Evolutionary conservation across 2,329 filamentous ascomycete species (phyloP).

Genomic region (Sporothrix mexicana): DNA sequence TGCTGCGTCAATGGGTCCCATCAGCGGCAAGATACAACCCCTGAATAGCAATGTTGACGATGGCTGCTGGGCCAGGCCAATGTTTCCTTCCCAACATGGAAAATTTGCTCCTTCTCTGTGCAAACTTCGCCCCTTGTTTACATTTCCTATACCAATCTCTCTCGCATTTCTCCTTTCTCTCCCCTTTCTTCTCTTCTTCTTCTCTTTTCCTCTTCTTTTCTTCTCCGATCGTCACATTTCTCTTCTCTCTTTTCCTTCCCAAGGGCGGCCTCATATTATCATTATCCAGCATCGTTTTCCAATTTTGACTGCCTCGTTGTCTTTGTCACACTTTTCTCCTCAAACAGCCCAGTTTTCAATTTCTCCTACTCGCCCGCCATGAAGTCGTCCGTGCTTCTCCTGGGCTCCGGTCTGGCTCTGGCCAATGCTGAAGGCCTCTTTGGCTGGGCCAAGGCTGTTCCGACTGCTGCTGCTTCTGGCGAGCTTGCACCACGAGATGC

Average conservation of each 20-base stretch:
- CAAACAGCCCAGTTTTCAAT: neutral
- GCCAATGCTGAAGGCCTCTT: constrained; percentile 32
- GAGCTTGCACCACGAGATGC: constrained; percentile 19
- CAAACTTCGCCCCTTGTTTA: neutral
- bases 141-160: neutral
- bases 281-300: constrained; percentile 29
- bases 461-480: neutral
- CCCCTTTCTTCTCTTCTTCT: neutral
- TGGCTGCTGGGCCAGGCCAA: constrained; percentile 5
- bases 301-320: constrained; percentile 25
- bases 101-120: constrained; percentile 19
- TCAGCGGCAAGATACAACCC: neutral
- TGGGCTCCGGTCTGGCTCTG: constrained; percentile 34
- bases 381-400: constrained; percentile 35
- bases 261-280: constrained; percentile 33
- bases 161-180: neutral
- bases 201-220: constrained; percentile 9
- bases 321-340: constrained; percentile 16
- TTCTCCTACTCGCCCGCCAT: constrained; percentile 32
- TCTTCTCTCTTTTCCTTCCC: constrained; percentile 24
- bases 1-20: neutral
- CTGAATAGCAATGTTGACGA: neutral
- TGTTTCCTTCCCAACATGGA: neutral
- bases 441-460: constrained; percentile 12
- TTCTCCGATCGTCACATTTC: neutral